Evolutionary conservation across 2,329 filamentous ascomycete species (phyloP).

Genomic region (Ceratocystis alfenasii): DNA sequence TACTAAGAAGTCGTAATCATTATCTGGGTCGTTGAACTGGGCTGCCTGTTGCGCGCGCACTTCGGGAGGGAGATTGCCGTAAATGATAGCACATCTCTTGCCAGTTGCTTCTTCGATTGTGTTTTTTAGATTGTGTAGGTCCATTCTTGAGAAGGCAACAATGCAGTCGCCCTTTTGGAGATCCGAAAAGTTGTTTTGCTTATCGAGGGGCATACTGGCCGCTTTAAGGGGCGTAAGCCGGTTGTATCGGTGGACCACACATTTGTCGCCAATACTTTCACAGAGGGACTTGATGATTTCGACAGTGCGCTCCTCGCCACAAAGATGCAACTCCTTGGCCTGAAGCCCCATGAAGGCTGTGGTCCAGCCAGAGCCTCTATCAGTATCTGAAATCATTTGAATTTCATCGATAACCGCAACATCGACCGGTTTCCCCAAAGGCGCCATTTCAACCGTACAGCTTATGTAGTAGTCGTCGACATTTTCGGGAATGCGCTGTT

Average conservation of each 20-base stretch:
- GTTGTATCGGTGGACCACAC: constrained; percentile 70
- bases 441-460: constrained; percentile 87
- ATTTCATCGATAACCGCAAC: constrained; percentile 98
- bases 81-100: constrained; percentile 78
- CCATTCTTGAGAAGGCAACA: constrained; percentile 72
- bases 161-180: constrained; percentile 84
- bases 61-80: constrained; percentile 82
- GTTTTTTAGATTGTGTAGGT: constrained; percentile 67
- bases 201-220: constrained; percentile 49
- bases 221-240: constrained; percentile 67
- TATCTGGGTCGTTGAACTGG: constrained; percentile 88
- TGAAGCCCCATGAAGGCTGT: constrained; percentile 76
- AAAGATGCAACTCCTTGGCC: constrained; percentile 83
- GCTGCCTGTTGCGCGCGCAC: constrained; percentile 82
- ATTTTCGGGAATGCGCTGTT: constrained; percentile 57
- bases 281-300: constrained; percentile 67
- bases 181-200: constrained; percentile 42
- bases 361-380: constrained; percentile 91
- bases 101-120: constrained; percentile 66
- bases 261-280: constrained; percentile 66
- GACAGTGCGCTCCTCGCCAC: constrained; percentile 76
- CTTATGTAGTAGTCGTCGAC: constrained; percentile 53
- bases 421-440: constrained; percentile 49
- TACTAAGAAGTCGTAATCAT: constrained; percentile 88
- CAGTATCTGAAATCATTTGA: constrained; percentile 76